These are phyloP conservation scores for Hemisphaericaspora subhashii DNA, from an alignment of 1,139 yeast species.

Conservation along the genomic window DNA sequence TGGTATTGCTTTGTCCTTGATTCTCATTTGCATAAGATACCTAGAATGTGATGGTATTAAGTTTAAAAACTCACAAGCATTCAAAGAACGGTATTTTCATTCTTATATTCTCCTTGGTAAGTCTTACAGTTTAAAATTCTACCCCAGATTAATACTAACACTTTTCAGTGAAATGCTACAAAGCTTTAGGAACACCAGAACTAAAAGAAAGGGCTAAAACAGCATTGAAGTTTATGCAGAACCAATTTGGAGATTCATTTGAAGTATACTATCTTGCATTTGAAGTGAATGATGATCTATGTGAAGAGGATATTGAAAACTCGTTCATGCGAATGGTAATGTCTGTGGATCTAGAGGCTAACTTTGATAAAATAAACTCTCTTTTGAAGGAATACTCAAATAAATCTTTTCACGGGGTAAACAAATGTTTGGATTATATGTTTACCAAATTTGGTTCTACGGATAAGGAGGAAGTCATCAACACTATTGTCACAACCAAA, in stretches of 20 bases:
- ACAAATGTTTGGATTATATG: slow-evolving; percentile 25
- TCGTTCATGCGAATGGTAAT: slow-evolving; percentile 26
- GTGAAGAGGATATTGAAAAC: slow-evolving; percentile 7
- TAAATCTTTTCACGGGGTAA: slow-evolving; percentile 19
- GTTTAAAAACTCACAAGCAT: slow-evolving; percentile 1
- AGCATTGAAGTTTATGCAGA: slow-evolving; percentile 8
- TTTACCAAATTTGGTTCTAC: slow-evolving; percentile 19
- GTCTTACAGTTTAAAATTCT: neutral
- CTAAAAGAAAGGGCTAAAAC: slow-evolving; percentile 4
- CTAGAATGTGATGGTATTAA: slow-evolving; percentile 7
- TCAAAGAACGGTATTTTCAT: slow-evolving; percentile 9
- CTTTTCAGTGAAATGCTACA: slow-evolving; percentile 8
- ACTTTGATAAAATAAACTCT: slow-evolving; percentile 15
- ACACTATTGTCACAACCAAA: slow-evolving; percentile 17
- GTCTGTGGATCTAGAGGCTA: slow-evolving; percentile 16
- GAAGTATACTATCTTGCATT: slow-evolving; percentile 11
- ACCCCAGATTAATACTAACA: slow-evolving; percentile 1
- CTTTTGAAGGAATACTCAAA: slow-evolving; percentile 18
- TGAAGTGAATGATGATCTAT: slow-evolving; percentile 6
- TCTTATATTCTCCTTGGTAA: slow-evolving; percentile 9
- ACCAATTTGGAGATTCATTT: slow-evolving; percentile 8
- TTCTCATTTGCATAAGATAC: slow-evolving; percentile 8
- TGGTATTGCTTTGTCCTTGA: slow-evolving; percentile 7
- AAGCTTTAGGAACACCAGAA: slow-evolving; percentile 5
- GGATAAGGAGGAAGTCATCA: slow-evolving; percentile 17